These are phyloP conservation scores for Fragosphaeria purpurea DNA, from an alignment of 2,329 filamentous ascomycete species.

Conservation along the genomic window DNA sequence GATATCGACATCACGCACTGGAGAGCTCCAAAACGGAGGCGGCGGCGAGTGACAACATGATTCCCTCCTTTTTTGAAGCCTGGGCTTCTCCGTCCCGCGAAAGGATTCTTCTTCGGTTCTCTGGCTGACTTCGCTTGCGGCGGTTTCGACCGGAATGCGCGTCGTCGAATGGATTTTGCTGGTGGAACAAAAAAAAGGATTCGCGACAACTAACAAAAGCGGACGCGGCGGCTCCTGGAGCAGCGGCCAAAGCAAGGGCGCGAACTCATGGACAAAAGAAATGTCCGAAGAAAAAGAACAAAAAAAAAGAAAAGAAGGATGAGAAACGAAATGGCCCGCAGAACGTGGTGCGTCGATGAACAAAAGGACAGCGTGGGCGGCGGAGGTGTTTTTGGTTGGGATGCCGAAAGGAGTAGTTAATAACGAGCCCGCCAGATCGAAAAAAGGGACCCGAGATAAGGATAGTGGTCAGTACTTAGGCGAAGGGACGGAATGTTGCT, in stretches of 20 bases:
- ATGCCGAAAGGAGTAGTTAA: too few species aligned
- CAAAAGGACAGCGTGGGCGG: too few species aligned
- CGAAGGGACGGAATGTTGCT: too few species aligned
- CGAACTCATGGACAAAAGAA: background rate
- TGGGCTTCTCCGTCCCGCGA: background rate
- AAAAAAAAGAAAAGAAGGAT: background rate
- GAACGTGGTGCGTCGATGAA: too few species aligned
- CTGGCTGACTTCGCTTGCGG: too few species aligned
- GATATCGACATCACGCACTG: conserved; percentile 20
- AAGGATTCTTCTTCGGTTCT: background rate
- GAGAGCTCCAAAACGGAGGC: conserved; percentile 28
- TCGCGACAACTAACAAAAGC: background rate
- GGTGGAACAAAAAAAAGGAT: too few species aligned
- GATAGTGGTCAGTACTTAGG: too few species aligned
- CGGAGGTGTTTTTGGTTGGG: too few species aligned
- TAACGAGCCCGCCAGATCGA: too few species aligned
- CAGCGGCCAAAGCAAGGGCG: conserved; percentile 4
- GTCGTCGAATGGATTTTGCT: too few species aligned
- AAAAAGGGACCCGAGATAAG: too few species aligned
- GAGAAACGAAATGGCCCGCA: background rate
- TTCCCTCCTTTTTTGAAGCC: background rate
- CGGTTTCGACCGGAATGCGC: too few species aligned
- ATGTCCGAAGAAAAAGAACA: background rate
- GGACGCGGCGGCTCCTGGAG: conserved; percentile 6
- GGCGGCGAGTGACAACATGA: conserved; percentile 18